Evolutionary conservation across 805 yeast species (phyloP), one percentile per base, ranked within the genome.

Genomic region (Saccharomycodes ludwigii): DNA sequence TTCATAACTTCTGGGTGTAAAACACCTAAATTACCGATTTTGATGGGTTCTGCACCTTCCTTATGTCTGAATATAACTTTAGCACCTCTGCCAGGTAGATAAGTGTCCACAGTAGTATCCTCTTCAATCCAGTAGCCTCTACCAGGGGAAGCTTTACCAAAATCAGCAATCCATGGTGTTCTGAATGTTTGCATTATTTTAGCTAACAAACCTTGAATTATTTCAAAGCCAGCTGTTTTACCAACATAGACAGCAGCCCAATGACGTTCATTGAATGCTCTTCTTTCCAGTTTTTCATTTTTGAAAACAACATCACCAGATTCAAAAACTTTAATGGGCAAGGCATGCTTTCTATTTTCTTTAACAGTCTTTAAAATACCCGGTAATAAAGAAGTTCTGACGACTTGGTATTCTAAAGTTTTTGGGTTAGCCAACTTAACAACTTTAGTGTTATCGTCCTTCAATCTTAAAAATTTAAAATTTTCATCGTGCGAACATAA

Each of bases 21-120:
- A 37, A 85, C 95, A 58, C 99, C 99, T 44, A 91, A 65, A 29
- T 74, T 63, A 42, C 99, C 99, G 47, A 86, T 68, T 35, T 61
- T 67, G 45, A 66, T 56, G 11, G 67, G 70, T 24, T 67, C 63
- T 21, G 59, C 77, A 37, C 73, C 78, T 36, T 70, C 71, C 37
- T 61, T 67, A 35, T 66, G 60, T 65, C 93, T 74, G 61, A 75
- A 81, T 60, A 68, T 71, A 40, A 91, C 68, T 50, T 72, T 76
- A 32, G 98, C 98, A 40, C 95, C 96, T 65, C 98, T 79, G 25
- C 97, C 98, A 24, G 95, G 94, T 80, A 91, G 91, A 61, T 68
- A 88, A 38, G 86, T 79, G 30, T 74, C 67, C 52, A 75, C 68
- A 18, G 66, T 63, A 32, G 58, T 59, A 48, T 76, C 82, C 53